A percentile compares a stretch with the other conserved stretches of the same genome.
phyloP scores from a whole-genome alignment of 176 grass and related monocot species.

The Chloris gayana region DNA sequence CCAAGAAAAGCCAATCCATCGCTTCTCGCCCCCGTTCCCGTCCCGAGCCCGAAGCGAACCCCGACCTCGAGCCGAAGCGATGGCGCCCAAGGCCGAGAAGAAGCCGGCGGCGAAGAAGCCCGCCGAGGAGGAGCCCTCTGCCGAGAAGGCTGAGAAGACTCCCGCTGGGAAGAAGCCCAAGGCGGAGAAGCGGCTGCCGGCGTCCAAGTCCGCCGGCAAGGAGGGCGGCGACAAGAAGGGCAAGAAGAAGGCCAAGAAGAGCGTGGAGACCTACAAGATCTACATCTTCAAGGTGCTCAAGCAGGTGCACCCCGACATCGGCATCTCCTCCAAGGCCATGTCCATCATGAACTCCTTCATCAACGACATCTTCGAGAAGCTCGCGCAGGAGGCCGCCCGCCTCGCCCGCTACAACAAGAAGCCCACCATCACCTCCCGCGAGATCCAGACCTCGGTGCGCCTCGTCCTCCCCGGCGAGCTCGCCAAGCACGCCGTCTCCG shows the following conservation, averaged over 20 bases:
- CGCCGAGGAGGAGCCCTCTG: slow-evolving; percentile 25
- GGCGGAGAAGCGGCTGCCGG: slow-evolving; percentile 60
- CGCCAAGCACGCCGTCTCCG: slow-evolving; percentile 70
- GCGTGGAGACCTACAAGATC: slow-evolving; percentile 86
- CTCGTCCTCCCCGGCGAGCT: slow-evolving; percentile 71
- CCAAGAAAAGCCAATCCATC: not conserved
- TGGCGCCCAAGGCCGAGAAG: slow-evolving; percentile 68
- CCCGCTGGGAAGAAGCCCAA: slow-evolving; percentile 60
- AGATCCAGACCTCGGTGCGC: slow-evolving; percentile 73
- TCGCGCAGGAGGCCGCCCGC: slow-evolving; percentile 47
- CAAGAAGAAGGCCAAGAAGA: slow-evolving; percentile 61
- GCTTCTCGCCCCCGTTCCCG: not conserved
- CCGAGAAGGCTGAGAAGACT: slow-evolving; percentile 47
- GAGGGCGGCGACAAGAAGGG: slow-evolving; percentile 53
- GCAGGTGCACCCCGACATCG: slow-evolving; percentile 77
- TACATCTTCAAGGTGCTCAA: slow-evolving; percentile 95
- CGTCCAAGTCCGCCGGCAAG: slow-evolving; percentile 45
- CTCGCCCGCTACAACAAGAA: slow-evolving; percentile 83
- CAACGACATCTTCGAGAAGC: slow-evolving; percentile 82
- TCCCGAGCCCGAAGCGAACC: not conserved
- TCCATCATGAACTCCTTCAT: slow-evolving; percentile 85
- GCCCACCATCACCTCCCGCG: slow-evolving; percentile 74
- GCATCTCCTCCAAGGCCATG: slow-evolving; percentile 77
- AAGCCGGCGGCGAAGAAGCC: slow-evolving; percentile 61
- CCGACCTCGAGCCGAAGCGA: not conserved